These are phyloP conservation scores for Coprinellus micaceus DNA, from an alignment of 768 basidiomycete species.

Conservation along the genomic window DNA sequence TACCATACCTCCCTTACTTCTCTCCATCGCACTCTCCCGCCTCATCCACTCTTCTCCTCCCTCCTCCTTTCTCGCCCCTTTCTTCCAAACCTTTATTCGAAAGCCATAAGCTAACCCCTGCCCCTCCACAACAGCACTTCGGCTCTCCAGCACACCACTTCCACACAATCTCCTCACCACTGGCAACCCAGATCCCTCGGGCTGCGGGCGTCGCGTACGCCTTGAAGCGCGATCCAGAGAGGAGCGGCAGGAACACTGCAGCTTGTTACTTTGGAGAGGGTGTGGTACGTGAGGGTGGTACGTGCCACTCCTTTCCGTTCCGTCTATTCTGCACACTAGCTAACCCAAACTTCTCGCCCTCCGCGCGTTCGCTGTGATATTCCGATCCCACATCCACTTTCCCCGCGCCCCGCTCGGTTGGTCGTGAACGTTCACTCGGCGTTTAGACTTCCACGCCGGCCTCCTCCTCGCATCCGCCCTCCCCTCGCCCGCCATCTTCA, in stretches of 20 bases:
- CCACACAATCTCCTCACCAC: slow-evolving; percentile 89
- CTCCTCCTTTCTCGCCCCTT: no score
- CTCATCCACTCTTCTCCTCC: no score
- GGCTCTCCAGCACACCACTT: slow-evolving; percentile 83
- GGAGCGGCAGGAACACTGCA: slow-evolving; percentile 70
- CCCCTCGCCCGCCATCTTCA: slow-evolving; percentile 68
- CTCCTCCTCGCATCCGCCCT: slow-evolving; percentile 76
- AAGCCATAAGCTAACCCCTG: background rate
- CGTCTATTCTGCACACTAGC: background rate
- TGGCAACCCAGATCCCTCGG: slow-evolving; percentile 93
- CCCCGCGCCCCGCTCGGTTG: no score
- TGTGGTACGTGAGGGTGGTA: slow-evolving; percentile 85
- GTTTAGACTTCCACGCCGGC: slow-evolving; percentile 85
- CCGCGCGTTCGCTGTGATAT: no score
- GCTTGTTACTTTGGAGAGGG: slow-evolving; percentile 93
- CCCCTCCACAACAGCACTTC: slow-evolving; percentile 58
- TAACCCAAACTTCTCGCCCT: no score
- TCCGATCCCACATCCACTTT: no score
- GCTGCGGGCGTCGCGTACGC: slow-evolving; percentile 93
- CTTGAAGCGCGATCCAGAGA: slow-evolving; percentile 69
- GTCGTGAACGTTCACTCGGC: no score
- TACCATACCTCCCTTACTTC: no score
- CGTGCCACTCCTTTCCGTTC: slow-evolving; percentile 8
- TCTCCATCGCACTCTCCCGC: no score
- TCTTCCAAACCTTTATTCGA: no score